Evolutionary conservation across 108 stramenopile genomes (phyloP), one percentile per base, ranked within the genome.

Genomic region (Nitzschia sp.): DNA sequence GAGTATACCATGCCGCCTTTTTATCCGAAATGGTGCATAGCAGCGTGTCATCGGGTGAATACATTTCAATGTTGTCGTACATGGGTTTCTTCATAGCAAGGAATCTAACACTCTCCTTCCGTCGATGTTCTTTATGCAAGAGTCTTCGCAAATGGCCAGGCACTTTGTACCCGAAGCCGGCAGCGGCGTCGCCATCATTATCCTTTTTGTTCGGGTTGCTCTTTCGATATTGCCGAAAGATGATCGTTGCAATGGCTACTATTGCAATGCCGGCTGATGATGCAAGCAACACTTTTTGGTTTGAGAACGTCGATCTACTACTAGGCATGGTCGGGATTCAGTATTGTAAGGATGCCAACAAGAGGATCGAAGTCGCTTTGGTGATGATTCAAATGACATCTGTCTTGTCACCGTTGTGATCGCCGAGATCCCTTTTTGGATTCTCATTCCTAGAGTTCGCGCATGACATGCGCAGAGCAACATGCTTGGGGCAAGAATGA

Each of bases 41-140:
- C 30, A 85, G 23, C 15, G 65, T 32, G 35, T 83, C 76, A 13
- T 85, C 63, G 5, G 81, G 83, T 62, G 71, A 75, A 15, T 85
- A 72, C 92, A 94, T 94, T 68, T 76, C 66, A 18, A 94, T 85
- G 55, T 94, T 94, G 57, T 94, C 92, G 59, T 94, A 94, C 81
- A 94, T 82, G 26, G 87, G 87, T 34, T 82, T 84, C 56, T 94
- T 94, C 87, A 86, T 81, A 9, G 88, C 83, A 11, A 94, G 57
- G 47, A 82, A 60, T 19, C 82, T 75, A 25, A 84, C 71, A 74
- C 88, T 89, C 49, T 76, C 62, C 65, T 86, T 79, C 11, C 87
- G 70, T 53, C 85, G 69, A 51, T 65, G 68, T 56, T 89, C 88
- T 59, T 94, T 94, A 59, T 75, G 33, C 17, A 87, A 64, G 25